Evolutionary conservation across 1,139 yeast genomes (phyloP), one percentile per base, ranked within the genome.

Genomic region (Pichia sp.): DNA sequence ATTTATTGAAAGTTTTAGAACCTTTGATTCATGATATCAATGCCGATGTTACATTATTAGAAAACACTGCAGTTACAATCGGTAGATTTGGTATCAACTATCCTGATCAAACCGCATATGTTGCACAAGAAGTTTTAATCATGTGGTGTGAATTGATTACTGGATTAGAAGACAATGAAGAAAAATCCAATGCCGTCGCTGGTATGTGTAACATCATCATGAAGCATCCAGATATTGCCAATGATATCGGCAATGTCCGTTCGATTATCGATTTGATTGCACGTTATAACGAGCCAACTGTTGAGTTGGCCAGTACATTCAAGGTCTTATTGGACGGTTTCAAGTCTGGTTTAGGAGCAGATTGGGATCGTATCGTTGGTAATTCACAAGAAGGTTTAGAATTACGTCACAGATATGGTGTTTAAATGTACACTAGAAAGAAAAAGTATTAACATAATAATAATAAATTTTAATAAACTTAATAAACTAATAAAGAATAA

Each of bases 31-130:
- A 77, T 51, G 70, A 81, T 47, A 63, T 77, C 27, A 82, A 80
- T 51, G 75, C 80, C 19, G 81, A 77, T 51, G 73, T 73, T 37
- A 76, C 89, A 0, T 87, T 93, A 4, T 65, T 85, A 56, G 98
- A 91, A 61, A 93, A 93, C 65, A 83, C 91, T 1, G 95, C 96
- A n/a, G 86, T 90, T 48, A 85, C 98, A 37, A 71, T 93, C 48
- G 98, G 98, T n/a, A 77, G 98, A 56, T 70, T 91, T 62, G 96
- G 96, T 3, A 65, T 83, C 33, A 69, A 75, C 46, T 78, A 79
- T 34, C 82, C 93, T 4, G 79, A 78, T 21, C 73, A 75, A 36
- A 71, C 52, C 8, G 45, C 31, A 10, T 14, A 24, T 18, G 37
- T 46, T 14, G 52, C 50, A 11, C 65, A 75, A 0, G 78, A 79